Conservation (phyloP, 2,329 filamentous ascomycete genomes). For the Botrytis hyacinthi region DNA sequence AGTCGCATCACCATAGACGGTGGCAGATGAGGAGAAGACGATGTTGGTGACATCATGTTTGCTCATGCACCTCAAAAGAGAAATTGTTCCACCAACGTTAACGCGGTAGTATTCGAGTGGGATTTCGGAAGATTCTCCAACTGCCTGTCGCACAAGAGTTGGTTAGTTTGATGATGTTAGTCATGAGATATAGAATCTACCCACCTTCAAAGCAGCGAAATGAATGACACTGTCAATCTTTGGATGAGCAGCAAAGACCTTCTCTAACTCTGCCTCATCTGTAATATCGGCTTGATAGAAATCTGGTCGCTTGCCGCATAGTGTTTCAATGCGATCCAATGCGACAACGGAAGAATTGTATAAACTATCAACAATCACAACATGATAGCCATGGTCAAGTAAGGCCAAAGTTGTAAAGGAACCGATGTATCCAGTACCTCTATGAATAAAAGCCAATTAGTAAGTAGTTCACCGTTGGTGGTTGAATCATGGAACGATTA, state of each 20-base stretch:
- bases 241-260: slow-evolving; percentile 83
- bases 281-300: slow-evolving; percentile 90
- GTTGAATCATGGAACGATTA: not conserved
- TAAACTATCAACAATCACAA: slow-evolving; percentile 92
- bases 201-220: slow-evolving; percentile 93
- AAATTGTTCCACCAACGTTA: slow-evolving; percentile 91
- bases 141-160: slow-evolving; percentile 58
- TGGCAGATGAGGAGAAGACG: slow-evolving; percentile 97
- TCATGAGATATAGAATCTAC: slow-evolving; percentile 24
- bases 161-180: slow-evolving; percentile 13
- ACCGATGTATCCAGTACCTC: slow-evolving; percentile 98
- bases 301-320: slow-evolving; percentile 79
- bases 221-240: slow-evolving; percentile 98
- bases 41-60: slow-evolving; percentile 92
- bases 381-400: slow-evolving; percentile 91
- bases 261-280: slow-evolving; percentile 77
- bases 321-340: slow-evolving; percentile 91
- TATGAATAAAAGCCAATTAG: slow-evolving; percentile 32
- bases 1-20: slow-evolving; percentile 96
- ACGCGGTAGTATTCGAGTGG: slow-evolving; percentile 97
- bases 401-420: slow-evolving; percentile 93
- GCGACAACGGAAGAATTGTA: slow-evolving; percentile 95
- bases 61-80: slow-evolving; percentile 82
- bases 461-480: slow-evolving; percentile 18
- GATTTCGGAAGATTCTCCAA: slow-evolving; percentile 90